Percentiles rank a stretch among this genome's conserved stretches.
Evolutionary conservation across 1,139 yeast genomes (phyloP).

Genomic region (Meyerozyma athensensis): DNA sequence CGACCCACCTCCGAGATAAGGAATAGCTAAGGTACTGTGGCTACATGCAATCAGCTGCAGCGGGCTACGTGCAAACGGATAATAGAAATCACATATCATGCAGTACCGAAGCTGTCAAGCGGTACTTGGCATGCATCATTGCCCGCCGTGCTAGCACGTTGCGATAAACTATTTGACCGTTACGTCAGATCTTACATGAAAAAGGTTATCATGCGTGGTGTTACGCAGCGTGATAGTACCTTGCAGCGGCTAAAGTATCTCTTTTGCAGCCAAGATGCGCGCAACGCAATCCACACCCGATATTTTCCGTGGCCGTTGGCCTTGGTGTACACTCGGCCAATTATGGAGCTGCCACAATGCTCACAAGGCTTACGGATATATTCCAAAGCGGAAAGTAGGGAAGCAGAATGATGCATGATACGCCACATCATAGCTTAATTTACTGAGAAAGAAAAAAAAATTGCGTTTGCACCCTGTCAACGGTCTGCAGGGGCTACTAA

Average conservation of each 20-base stretch:
- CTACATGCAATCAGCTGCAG: neutral
- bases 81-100: neutral
- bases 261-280: slow-evolving; percentile 1
- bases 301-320: neutral
- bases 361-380: neutral
- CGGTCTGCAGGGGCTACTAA: slow-evolving; percentile 1
- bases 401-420: neutral
- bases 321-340: neutral
- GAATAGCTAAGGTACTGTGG: neutral
- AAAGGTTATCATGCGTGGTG: neutral
- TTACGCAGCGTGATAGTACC: neutral
- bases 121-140: neutral
- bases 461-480: neutral
- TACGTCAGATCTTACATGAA: neutral
- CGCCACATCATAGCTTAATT: too few relatives aligned
- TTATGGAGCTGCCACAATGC: neutral
- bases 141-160: neutral
- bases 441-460: too few relatives aligned
- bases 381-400: neutral
- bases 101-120: slow-evolving; percentile 1
- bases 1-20: too few relatives aligned
- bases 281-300: neutral
- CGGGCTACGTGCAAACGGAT: neutral
- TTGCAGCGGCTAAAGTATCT: neutral
- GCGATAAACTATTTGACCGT: neutral